A percentile compares a stretch with the other conserved stretches of the same genome.
phyloP scores from a whole-genome alignment of 805 yeast genomes.

The Hanseniaspora mollemarum region DNA sequence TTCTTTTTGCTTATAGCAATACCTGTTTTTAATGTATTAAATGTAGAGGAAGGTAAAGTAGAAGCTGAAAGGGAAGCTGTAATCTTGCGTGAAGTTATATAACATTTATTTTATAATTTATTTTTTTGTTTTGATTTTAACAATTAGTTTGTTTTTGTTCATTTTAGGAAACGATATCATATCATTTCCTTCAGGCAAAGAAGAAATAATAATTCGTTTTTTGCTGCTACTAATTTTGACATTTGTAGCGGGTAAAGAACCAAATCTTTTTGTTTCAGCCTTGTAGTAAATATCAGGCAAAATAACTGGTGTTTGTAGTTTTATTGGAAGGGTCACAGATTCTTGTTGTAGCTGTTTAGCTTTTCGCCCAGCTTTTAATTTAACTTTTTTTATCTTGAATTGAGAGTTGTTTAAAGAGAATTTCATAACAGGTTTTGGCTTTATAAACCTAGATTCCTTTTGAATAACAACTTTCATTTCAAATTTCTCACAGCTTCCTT shows the following conservation, averaged over 20 bases:
- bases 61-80: conserved; percentile 35
- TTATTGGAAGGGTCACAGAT: not conserved
- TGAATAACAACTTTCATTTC: conserved; percentile 5
- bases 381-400: conserved; percentile 6
- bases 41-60: conserved; percentile 49
- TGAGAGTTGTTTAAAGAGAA: conserved; percentile 1
- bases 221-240: conserved; percentile 6
- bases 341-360: not conserved
- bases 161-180: not conserved
- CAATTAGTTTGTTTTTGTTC: not conserved
- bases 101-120: not conserved
- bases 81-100: conserved; percentile 7
- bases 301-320: not conserved
- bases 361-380: not conserved
- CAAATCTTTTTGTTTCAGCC: conserved; percentile 7
- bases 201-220: conserved; percentile 3
- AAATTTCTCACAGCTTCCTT: not conserved
- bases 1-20: conserved; percentile 42
- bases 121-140: conserved; percentile 1
- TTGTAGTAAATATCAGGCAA: conserved; percentile 3
- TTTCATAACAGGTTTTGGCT: conserved; percentile 6
- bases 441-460: conserved; percentile 10
- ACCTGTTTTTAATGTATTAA: conserved; percentile 44
- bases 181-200: conserved; percentile 4
- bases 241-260: conserved; percentile 10